Evolutionary conservation across 1,284 basidiomycete species (phyloP).

Genomic region (Earliella scabrosa): DNA sequence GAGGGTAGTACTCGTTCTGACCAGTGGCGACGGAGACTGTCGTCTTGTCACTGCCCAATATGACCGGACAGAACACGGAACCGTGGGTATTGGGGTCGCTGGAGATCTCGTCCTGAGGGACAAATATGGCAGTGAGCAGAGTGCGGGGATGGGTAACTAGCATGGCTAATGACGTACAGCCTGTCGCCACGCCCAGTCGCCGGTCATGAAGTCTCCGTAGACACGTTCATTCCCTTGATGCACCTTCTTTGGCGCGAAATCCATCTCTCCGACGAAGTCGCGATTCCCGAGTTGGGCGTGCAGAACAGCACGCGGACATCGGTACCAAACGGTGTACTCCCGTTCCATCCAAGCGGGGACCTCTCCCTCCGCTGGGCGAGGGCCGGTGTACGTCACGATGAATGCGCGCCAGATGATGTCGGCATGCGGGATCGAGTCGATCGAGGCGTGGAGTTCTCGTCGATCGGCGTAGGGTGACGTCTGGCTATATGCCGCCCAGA

Average conservation of each 20-base stretch:
- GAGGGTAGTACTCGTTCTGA: slow-evolving; percentile 26
- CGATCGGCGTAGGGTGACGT: neutral
- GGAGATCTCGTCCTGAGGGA: slow-evolving; percentile 1
- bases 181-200: slow-evolving; percentile 15
- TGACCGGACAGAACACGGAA: slow-evolving; percentile 25
- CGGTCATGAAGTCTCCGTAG: slow-evolving; percentile 9
- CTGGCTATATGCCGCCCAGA: neutral
- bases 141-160: neutral
- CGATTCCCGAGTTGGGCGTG: slow-evolving; percentile 17
- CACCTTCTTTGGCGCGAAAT: slow-evolving; percentile 22
- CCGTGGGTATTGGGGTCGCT: slow-evolving; percentile 10
- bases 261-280: slow-evolving; percentile 19
- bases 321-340: too few species aligned
- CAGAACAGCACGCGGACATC: neutral
- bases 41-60: slow-evolving; percentile 31
- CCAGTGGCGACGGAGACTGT: slow-evolving; percentile 27
- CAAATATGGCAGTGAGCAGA: slow-evolving; percentile 1
- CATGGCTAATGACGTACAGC: slow-evolving; percentile 5
- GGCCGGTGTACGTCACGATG: neutral
- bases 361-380: neutral
- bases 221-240: slow-evolving; percentile 3
- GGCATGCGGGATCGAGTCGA: slow-evolving; percentile 11
- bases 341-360: too few species aligned
- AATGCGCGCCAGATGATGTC: slow-evolving; percentile 14
- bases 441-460: neutral